Evolutionary conservation across 106 monocot genomes (phyloP).

Genomic region (Dioscorea dumetorum): DNA sequence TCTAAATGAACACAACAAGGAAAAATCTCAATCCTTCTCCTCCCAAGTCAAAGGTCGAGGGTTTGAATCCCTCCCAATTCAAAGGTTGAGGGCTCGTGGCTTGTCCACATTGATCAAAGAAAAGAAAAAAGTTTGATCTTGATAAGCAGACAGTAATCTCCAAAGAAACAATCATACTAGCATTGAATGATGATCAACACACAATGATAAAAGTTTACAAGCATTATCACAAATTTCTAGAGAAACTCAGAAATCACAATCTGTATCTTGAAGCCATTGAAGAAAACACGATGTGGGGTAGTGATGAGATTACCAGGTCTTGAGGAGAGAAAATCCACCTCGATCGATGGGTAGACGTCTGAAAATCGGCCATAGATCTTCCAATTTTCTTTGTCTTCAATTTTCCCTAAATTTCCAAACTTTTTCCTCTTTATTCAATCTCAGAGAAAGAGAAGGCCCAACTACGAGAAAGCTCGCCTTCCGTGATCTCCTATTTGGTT

Average conservation of each 20-base stretch:
- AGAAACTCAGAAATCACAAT: not conserved
- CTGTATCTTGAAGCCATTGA: not conserved
- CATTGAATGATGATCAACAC: not conserved
- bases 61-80: too few relatives aligned
- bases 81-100: too few relatives aligned
- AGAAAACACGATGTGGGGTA: not conserved
- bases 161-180: not conserved
- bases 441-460: too few relatives aligned
- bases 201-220: not conserved
- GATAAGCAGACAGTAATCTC: not conserved
- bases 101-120: not conserved
- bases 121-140: not conserved
- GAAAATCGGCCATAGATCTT: constrained; percentile 75
- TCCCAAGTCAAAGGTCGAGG: too few relatives aligned
- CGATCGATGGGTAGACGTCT: constrained; percentile 71
- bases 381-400: too few relatives aligned
- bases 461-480: too few relatives aligned
- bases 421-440: too few relatives aligned
- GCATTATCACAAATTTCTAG: not conserved
- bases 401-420: too few relatives aligned
- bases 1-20: too few relatives aligned
- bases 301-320: constrained; percentile 46
- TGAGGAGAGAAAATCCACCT: constrained; percentile 78
- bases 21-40: too few relatives aligned
- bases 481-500: too few relatives aligned